Conservation (phyloP, 805 yeast species). For the Brettanomyces anomalus region DNA sequence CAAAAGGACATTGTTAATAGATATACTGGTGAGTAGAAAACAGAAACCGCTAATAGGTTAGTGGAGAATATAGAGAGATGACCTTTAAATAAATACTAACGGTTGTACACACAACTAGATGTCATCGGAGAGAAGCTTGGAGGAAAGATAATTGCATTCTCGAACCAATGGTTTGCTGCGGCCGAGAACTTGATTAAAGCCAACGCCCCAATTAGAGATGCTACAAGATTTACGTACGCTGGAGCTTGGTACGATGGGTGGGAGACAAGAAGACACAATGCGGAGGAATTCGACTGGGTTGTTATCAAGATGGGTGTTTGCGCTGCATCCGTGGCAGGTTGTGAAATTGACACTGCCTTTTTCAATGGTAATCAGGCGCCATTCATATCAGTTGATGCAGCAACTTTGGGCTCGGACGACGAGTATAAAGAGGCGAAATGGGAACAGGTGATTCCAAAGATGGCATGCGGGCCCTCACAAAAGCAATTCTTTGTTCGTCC, state of each 20-base stretch:
- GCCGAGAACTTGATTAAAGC: conserved; percentile 84
- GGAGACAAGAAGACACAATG: conserved; percentile 95
- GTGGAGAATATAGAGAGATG: no score
- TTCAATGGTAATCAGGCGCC: conserved; percentile 97
- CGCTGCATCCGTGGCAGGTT: conserved; percentile 68
- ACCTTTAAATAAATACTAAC: no score
- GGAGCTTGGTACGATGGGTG: conserved; percentile 99
- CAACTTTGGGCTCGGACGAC: conserved; percentile 27
- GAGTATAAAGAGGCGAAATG: conserved; percentile 38
- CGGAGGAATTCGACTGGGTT: conserved; percentile 82
- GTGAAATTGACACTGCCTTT: conserved; percentile 88
- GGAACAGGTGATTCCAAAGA: conserved; percentile 60
- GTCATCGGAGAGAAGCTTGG: conserved; percentile 82
- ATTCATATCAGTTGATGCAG: conserved; percentile 73
- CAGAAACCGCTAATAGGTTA: neutral
- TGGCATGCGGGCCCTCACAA: conserved; percentile 85
- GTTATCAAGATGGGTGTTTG: conserved; percentile 75
- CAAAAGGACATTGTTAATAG: conserved; percentile 37
- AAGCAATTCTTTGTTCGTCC: conserved; percentile 68
- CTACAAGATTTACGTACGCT: conserved; percentile 65
- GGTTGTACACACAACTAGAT: no score
- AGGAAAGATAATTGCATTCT: conserved; percentile 56
- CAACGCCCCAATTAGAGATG: conserved; percentile 70
- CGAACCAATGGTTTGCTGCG: conserved; percentile 95
- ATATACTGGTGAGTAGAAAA: conserved; percentile 35